phyloP scores from a whole-genome alignment of 139 green algal species.

The Tetradesmus lagerheimii region DNA sequence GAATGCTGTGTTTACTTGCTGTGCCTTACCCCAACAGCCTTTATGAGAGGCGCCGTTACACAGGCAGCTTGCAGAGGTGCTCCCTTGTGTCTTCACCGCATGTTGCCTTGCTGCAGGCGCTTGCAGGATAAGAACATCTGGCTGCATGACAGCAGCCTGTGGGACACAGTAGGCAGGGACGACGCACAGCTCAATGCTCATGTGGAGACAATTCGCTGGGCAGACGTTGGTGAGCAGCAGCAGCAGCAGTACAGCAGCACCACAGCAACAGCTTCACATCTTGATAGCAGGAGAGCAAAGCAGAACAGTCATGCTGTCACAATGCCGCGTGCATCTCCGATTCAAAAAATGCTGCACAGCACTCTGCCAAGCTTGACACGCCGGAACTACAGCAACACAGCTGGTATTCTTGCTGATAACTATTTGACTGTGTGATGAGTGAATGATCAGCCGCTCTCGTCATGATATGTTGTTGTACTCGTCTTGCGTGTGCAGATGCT shows the following conservation, averaged over 20 bases:
- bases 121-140: conserved; percentile 36
- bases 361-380: not conserved
- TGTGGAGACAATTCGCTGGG: conserved; percentile 33
- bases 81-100: too few relatives aligned
- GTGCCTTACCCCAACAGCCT: too few relatives aligned
- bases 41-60: too few relatives aligned
- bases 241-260: not conserved
- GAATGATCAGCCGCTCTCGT: not conserved
- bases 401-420: not conserved
- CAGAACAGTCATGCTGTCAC: not conserved
- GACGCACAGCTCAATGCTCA: conserved; percentile 25
- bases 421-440: not conserved
- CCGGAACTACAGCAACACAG: not conserved
- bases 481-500: not conserved
- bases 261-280: not conserved
- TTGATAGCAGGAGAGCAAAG: not conserved
- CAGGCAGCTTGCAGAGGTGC: too few relatives aligned
- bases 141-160: conserved; percentile 49
- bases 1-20: too few relatives aligned
- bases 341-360: not conserved
- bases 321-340: not conserved
- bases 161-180: conserved; percentile 27
- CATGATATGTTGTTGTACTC: not conserved
- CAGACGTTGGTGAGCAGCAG: conserved; percentile 38
- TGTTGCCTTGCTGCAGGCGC: not conserved